A percentile compares a stretch with the other conserved stretches of the same genome.
These are phyloP conservation scores for Vaccinium darrowii DNA, from an alignment of 148 eudicot species.

Conservation along the genomic window DNA sequence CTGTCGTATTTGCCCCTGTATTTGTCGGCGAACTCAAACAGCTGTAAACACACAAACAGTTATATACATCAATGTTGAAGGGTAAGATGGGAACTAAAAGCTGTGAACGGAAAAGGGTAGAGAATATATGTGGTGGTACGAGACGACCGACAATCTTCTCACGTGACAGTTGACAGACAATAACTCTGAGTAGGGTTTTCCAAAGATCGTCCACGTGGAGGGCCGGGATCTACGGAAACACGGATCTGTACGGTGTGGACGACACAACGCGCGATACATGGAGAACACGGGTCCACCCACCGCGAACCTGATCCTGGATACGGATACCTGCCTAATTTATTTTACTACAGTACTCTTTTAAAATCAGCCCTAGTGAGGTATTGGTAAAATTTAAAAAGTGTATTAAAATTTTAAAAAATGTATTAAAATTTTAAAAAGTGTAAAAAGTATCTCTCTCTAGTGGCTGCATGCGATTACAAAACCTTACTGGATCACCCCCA, in stretches of 20 bases:
- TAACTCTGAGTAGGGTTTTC: conserved; percentile 7
- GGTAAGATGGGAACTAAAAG: conserved; percentile 13
- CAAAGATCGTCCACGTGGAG: conserved; percentile 27
- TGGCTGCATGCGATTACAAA: no score
- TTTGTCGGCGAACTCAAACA: conserved; percentile 90
- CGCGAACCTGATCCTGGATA: conserved; percentile 2
- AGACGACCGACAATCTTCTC: conserved; percentile 35
- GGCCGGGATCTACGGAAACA: conserved; percentile 37
- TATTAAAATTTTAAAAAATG: no score
- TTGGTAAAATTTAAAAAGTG: no score
- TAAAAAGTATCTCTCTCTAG: no score
- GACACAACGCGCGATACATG: conserved; percentile 24
- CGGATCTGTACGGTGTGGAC: conserved; percentile 14
- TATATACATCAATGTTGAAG: background rate
- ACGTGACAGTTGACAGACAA: conserved; percentile 29
- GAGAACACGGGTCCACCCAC: conserved; percentile 14
- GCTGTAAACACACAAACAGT: conserved; percentile 18
- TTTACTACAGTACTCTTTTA: no score
- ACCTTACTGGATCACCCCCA: no score
- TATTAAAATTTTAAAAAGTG: no score
- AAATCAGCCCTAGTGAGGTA: no score
- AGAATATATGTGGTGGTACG: background rate
- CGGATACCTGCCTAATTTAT: no score
- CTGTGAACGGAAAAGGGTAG: background rate
- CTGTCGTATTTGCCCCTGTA: conserved; percentile 98